A percentile compares a stretch with the other conserved stretches of the same genome.
Conservation (phyloP, 1,284 basidiomycete genomes). For the Singerocomus inundabilis region DNA sequence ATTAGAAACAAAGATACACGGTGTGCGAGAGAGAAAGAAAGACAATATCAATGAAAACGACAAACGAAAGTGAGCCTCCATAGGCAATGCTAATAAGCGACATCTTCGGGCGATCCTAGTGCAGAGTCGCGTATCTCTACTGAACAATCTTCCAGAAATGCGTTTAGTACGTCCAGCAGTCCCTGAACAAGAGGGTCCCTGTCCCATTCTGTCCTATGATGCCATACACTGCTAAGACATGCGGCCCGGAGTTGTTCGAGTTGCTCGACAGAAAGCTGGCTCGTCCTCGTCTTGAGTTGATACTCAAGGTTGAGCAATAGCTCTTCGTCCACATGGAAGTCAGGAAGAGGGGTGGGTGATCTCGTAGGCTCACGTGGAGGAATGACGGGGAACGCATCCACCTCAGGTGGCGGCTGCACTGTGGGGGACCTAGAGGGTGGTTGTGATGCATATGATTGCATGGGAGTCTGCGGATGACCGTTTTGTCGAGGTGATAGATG, state of each 20-base stretch:
- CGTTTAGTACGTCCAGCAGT: conserved; percentile 51
- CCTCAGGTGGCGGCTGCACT: conserved; percentile 9
- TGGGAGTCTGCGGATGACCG: conserved; percentile 16
- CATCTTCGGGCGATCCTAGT: conserved; percentile 4
- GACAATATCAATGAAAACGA: too few relatives aligned
- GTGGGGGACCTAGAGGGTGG: conserved; percentile 9
- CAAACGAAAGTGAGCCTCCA: neutral
- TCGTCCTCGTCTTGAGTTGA: conserved; percentile 53
- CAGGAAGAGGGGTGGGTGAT: conserved; percentile 61
- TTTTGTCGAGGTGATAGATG: conserved; percentile 14
- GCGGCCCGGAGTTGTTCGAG: conserved; percentile 91
- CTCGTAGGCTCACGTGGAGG: conserved; percentile 45
- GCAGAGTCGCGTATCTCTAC: neutral
- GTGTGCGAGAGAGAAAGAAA: too few relatives aligned
- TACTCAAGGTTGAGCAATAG: conserved; percentile 46
- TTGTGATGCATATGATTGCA: neutral
- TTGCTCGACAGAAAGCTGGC: conserved; percentile 75
- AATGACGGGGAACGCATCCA: conserved; percentile 20
- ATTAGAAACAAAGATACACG: conserved; percentile 2
- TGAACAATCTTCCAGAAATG: conserved; percentile 60
- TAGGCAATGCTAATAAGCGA: conserved; percentile 3
- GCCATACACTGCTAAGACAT: conserved; percentile 80
- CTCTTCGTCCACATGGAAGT: conserved; percentile 58
- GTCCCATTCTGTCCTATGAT: conserved; percentile 81
- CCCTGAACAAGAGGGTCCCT: conserved; percentile 63